These are phyloP conservation scores for Lentinula sp. DNA, from an alignment of 768 basidiomycete genomes.

Conservation along the genomic window DNA sequence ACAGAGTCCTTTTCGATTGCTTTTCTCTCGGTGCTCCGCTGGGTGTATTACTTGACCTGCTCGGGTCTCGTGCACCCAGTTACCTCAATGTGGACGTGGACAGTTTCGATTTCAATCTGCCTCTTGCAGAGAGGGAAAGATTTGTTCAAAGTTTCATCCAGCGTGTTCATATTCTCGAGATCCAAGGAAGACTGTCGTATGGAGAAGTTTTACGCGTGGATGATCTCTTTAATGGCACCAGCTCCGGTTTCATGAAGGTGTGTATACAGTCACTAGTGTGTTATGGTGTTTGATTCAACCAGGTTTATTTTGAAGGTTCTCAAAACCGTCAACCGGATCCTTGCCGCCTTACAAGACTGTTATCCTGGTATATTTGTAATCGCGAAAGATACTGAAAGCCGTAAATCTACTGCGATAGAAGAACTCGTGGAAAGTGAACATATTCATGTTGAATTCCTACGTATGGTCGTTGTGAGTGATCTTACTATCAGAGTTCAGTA, in stretches of 20 bases:
- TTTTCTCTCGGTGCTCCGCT: constrained; percentile 30
- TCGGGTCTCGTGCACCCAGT: constrained; percentile 30
- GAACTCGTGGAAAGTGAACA: constrained; percentile 28
- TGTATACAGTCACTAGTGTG: background rate
- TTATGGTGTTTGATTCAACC: background rate
- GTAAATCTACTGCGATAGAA: constrained; percentile 19
- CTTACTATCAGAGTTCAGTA: background rate
- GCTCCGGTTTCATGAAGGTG: constrained; percentile 29
- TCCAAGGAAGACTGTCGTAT: constrained; percentile 25
- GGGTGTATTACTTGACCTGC: constrained; percentile 27
- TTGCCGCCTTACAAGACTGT: constrained; percentile 26
- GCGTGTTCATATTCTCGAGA: constrained; percentile 26
- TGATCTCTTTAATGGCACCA: constrained; percentile 26
- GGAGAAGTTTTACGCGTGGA: constrained; percentile 34
- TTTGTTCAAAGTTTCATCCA: constrained; percentile 30
- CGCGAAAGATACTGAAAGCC: constrained; percentile 18
- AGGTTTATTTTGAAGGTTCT: constrained; percentile 20
- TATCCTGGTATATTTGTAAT: constrained; percentile 29
- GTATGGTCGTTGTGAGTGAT: constrained; percentile 22
- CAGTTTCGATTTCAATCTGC: constrained; percentile 23
- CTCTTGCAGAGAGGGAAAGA: constrained; percentile 20
- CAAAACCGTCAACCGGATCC: constrained; percentile 26
- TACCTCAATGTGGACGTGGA: constrained; percentile 20
- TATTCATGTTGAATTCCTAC: constrained; percentile 21
- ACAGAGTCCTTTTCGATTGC: constrained; percentile 28